These are phyloP conservation scores for Fusarium neocosmosporiellum DNA, from an alignment of 2,329 filamentous ascomycete species.

Conservation along the genomic window DNA sequence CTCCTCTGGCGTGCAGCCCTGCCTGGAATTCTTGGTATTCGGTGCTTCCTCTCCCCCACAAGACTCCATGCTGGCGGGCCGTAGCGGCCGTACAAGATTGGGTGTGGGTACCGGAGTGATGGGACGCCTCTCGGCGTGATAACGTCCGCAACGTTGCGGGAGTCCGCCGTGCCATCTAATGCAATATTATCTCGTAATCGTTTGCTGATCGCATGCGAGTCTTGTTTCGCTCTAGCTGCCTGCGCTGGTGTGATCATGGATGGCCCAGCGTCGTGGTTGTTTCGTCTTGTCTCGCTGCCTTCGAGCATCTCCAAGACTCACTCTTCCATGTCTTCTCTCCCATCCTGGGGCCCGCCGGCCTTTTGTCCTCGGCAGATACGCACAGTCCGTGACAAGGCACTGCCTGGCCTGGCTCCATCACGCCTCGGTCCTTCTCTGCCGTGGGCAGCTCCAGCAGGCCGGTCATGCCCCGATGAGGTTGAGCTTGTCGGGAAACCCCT, in stretches of 20 bases:
- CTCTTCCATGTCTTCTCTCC: neutral
- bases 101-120: slow-evolving; percentile 30
- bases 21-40: slow-evolving; percentile 29
- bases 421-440: neutral
- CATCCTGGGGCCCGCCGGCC: neutral
- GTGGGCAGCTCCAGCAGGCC: slow-evolving; percentile 7
- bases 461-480: slow-evolving; percentile 29
- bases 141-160: slow-evolving; percentile 23
- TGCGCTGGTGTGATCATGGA: neutral
- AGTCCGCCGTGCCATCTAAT: slow-evolving; percentile 17
- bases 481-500: slow-evolving; percentile 27
- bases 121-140: slow-evolving; percentile 25
- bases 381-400: neutral
- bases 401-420: neutral
- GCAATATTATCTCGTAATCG: slow-evolving; percentile 31
- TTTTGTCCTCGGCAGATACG: slow-evolving; percentile 6
- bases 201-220: slow-evolving; percentile 33
- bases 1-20: slow-evolving; percentile 28
- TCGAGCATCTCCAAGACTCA: neutral
- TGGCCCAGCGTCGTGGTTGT: neutral
- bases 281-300: neutral
- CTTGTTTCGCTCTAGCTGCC: slow-evolving; percentile 7
- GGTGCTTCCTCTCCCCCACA: slow-evolving; percentile 34
- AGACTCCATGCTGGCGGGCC: slow-evolving; percentile 42
- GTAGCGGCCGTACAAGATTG: slow-evolving; percentile 39